phyloP scores from a whole-genome alignment of 345 rosid species.

The Leavenworthia alabamica region DNA sequence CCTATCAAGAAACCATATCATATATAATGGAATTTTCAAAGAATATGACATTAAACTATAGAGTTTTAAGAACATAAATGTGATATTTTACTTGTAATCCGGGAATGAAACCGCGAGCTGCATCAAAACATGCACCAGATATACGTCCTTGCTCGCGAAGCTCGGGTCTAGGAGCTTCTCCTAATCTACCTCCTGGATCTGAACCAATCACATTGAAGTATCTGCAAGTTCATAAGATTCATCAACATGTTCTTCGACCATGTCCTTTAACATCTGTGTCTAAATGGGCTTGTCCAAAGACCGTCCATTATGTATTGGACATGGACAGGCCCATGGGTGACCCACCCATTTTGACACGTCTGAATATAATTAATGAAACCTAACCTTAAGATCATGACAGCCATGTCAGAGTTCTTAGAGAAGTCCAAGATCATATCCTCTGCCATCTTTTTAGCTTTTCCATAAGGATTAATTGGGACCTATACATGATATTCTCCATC shows the following conservation, averaged over 20 bases:
- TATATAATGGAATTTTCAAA: background rate
- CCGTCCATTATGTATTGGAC: too few species aligned
- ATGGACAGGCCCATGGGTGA: too few species aligned
- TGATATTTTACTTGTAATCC: conserved; percentile 67
- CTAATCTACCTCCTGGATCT: conserved; percentile 89
- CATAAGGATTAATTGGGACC: conserved; percentile 95
- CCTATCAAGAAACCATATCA: conserved; percentile 42
- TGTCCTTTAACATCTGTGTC: too few species aligned
- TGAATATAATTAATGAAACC: background rate
- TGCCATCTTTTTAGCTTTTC: conserved; percentile 99
- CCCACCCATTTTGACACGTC: too few species aligned
- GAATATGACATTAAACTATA: background rate
- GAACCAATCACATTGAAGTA: conserved; percentile 99
- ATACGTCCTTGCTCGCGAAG: conserved; percentile 95
- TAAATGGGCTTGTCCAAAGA: too few species aligned
- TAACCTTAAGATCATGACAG: conserved; percentile 91
- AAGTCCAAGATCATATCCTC: conserved; percentile 93
- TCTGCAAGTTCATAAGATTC: conserved; percentile 35
- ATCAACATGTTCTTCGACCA: too few species aligned
- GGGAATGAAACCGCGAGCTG: conserved; percentile 82
- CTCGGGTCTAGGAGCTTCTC: conserved; percentile 98
- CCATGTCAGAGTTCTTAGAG: conserved; percentile 84
- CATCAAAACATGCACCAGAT: conserved; percentile 98
- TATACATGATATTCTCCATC: conserved; percentile 1
- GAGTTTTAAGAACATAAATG: background rate